phyloP scores from a whole-genome alignment of 352 stramenopile species.

The Globisporangium okanoganense region DNA sequence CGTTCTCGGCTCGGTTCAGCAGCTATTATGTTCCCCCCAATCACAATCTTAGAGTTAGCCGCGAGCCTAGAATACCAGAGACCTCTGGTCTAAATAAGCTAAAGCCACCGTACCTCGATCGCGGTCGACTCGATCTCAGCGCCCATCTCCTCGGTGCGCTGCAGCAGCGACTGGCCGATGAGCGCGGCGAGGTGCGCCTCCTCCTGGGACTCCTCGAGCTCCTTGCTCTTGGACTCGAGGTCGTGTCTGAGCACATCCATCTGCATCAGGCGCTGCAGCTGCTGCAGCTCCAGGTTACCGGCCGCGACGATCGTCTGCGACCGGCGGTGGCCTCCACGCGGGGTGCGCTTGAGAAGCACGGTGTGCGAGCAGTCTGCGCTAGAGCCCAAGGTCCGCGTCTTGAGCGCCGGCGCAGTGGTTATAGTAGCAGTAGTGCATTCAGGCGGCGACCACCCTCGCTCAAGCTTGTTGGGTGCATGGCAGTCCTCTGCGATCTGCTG shows the following conservation, averaged over 20 bases:
- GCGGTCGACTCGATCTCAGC: constrained; percentile 30
- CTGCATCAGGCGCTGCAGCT: constrained; percentile 32
- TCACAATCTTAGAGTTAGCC: not conserved
- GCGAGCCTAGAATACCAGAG: not conserved
- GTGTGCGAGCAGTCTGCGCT: constrained; percentile 2
- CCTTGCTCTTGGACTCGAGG: constrained; percentile 43
- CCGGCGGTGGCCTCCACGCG: constrained; percentile 20
- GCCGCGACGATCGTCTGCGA: constrained; percentile 35
- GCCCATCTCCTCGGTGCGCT: constrained; percentile 46
- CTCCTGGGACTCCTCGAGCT: constrained; percentile 43
- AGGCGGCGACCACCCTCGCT: not conserved
- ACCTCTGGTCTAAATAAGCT: too few relatives aligned
- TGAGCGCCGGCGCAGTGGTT: not conserved
- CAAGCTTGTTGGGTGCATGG: not conserved
- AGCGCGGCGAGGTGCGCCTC: constrained; percentile 41
- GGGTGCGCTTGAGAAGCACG: constrained; percentile 5
- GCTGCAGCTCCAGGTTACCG: constrained; percentile 29
- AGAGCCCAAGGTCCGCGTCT: not conserved
- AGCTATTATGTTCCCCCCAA: constrained; percentile 15
- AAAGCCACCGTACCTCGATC: constrained; percentile 10
- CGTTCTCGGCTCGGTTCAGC: constrained; percentile 31
- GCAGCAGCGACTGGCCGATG: constrained; percentile 45
- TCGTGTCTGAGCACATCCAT: constrained; percentile 46
- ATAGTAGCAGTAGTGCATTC: not conserved
- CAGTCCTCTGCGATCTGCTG: not conserved